Conservation (phyloP, 1,284 basidiomycete species). For the Naganishia sp. region DNA sequence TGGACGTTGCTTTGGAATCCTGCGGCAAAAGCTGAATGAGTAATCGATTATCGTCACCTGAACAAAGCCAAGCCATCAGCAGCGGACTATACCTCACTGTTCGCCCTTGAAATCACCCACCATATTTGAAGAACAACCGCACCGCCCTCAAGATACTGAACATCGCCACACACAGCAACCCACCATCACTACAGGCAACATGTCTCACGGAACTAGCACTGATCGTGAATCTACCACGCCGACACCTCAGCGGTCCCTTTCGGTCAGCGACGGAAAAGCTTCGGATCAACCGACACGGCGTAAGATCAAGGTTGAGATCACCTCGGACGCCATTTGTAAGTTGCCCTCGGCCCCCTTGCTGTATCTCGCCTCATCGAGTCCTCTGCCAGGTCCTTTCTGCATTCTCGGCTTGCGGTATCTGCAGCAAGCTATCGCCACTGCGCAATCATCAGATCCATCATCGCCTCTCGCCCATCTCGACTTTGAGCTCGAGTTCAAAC, state of each 20-base stretch:
- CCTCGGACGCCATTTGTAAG: conserved; percentile 35
- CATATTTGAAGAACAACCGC: too few species aligned
- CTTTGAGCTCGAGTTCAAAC: conserved; percentile 46
- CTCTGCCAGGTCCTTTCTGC: conserved; percentile 44
- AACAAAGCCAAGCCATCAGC: too few species aligned
- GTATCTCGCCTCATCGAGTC: not conserved
- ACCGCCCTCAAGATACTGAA: too few species aligned
- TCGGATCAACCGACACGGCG: not conserved
- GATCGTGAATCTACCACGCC: conserved; percentile 19
- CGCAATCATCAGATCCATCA: conserved; percentile 32
- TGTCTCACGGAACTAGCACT: conserved; percentile 2
- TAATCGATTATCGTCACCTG: too few species aligned
- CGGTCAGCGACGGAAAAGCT: not conserved
- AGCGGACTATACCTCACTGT: too few species aligned
- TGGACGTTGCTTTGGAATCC: too few species aligned
- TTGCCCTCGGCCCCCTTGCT: not conserved
- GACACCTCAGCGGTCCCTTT: conserved; percentile 10
- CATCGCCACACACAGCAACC: too few species aligned
- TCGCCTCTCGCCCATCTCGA: conserved; percentile 38
- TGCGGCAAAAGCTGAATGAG: too few species aligned
- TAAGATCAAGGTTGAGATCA: conserved; percentile 32
- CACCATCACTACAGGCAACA: not conserved
- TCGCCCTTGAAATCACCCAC: too few species aligned
- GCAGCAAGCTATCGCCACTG: conserved; percentile 8
- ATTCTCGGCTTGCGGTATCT: conserved; percentile 23